Evolutionary conservation across 768 basidiomycete genomes (phyloP).

Genomic region (Infundibulicybe gibba): DNA sequence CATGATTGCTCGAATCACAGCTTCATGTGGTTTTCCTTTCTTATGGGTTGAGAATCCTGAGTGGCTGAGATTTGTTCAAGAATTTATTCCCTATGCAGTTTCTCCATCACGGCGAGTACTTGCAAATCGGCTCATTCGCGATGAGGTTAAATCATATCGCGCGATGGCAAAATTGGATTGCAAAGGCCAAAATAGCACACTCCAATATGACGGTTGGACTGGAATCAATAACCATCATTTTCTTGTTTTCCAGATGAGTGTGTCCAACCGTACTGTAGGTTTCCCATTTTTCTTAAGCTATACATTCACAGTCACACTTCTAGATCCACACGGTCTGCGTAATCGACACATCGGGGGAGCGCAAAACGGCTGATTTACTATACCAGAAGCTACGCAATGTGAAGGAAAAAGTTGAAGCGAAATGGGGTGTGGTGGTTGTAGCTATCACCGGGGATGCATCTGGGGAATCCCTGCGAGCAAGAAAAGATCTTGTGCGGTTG

Average conservation of each 20-base stretch:
- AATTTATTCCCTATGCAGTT: constrained; percentile 15
- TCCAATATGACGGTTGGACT: constrained; percentile 25
- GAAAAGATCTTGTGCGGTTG: too few species aligned
- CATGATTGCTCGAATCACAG: constrained; percentile 6
- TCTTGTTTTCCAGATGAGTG: constrained; percentile 23
- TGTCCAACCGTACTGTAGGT: too few species aligned
- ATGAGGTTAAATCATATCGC: neutral
- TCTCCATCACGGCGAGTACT: constrained; percentile 3
- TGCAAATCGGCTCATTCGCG: constrained; percentile 1
- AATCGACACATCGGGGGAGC: constrained; percentile 23
- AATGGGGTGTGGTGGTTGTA: constrained; percentile 23
- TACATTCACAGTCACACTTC: too few species aligned
- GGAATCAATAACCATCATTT: constrained; percentile 21
- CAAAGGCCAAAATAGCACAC: constrained; percentile 9
- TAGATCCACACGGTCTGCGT: constrained; percentile 27
- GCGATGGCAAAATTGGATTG: constrained; percentile 2
- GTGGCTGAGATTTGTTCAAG: constrained; percentile 13
- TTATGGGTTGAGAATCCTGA: constrained; percentile 18
- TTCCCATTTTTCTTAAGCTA: too few species aligned
- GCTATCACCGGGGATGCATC: constrained; percentile 29
- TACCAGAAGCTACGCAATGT: constrained; percentile 13
- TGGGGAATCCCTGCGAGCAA: too few species aligned
- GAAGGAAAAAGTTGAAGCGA: constrained; percentile 12
- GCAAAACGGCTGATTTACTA: constrained; percentile 26
- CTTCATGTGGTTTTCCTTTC: constrained; percentile 15